These are phyloP conservation scores for Pyrenophora tritici-repentis DNA, from an alignment of 2,329 filamentous ascomycete genomes.

Conservation along the genomic window DNA sequence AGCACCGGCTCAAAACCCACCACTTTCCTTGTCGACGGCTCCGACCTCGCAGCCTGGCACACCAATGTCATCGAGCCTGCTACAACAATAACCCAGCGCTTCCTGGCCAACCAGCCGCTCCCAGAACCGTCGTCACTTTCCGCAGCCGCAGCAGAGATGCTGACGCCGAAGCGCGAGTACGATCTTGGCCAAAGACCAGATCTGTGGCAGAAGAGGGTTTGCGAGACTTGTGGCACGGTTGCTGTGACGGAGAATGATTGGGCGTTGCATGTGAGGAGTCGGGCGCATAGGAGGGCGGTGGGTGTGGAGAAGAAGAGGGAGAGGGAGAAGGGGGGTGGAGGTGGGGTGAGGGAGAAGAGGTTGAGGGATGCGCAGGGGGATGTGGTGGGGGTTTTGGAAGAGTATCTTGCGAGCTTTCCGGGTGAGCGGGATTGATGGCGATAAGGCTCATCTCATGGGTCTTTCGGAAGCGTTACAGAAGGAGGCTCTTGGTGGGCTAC, in stretches of 20 bases:
- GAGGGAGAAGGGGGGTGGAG: conserved; percentile 25
- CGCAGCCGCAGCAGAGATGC: conserved; percentile 59
- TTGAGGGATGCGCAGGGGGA: conserved; percentile 15
- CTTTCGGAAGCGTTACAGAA: not conserved
- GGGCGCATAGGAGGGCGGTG: conserved; percentile 55
- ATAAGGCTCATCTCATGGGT: not conserved
- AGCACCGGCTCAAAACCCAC: conserved; percentile 59
- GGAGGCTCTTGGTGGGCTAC: no score
- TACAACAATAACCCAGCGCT: conserved; percentile 63
- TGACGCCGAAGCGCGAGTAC: conserved; percentile 61
- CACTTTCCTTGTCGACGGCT: conserved; percentile 82
- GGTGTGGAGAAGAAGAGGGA: conserved; percentile 36
- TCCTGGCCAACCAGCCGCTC: conserved; percentile 62
- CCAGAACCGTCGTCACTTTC: conserved; percentile 62
- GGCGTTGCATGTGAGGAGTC: conserved; percentile 60
- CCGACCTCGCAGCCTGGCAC: conserved; percentile 66
- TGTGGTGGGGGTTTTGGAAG: conserved; percentile 30
- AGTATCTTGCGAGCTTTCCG: conserved; percentile 21
- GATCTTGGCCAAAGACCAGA: conserved; percentile 51
- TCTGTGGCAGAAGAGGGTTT: conserved; percentile 61
- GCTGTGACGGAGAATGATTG: conserved; percentile 63
- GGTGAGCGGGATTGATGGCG: not conserved
- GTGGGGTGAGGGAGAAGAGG: not conserved
- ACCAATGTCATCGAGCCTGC: conserved; percentile 70
- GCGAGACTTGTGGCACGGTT: conserved; percentile 69